A percentile compares a stretch with the other conserved stretches of the same genome.
Evolutionary conservation across 2,329 filamentous ascomycete species (phyloP).

Genomic region (Pseudocercospora crystallina): DNA sequence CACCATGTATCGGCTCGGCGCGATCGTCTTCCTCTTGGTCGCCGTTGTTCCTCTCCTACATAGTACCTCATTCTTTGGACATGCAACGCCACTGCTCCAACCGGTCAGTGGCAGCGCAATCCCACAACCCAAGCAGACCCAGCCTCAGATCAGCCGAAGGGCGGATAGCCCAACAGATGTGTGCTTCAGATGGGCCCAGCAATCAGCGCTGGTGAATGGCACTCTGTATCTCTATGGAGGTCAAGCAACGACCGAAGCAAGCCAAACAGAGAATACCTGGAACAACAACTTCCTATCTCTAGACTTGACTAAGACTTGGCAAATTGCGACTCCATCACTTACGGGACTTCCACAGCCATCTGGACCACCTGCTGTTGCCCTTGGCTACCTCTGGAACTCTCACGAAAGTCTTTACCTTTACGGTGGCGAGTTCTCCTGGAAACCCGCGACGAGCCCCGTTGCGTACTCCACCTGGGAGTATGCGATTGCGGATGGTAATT

Average conservation of each 20-base stretch:
- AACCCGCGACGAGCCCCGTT: constrained; percentile 56
- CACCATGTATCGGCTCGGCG: constrained; percentile 30
- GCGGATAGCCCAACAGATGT: constrained; percentile 52
- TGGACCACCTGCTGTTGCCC: constrained; percentile 68
- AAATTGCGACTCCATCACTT: constrained; percentile 62
- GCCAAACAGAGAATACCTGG: constrained; percentile 66
- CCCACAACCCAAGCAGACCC: constrained; percentile 18
- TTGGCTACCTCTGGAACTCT: constrained; percentile 76
- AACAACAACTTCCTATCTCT: constrained; percentile 72
- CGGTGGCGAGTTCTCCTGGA: constrained; percentile 71
- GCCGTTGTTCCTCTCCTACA: constrained; percentile 31
- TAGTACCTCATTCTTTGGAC: constrained; percentile 23
- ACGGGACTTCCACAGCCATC: constrained; percentile 63
- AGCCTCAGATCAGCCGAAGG: constrained; percentile 22
- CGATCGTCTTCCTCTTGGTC: constrained; percentile 28
- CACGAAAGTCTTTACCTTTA: constrained; percentile 70
- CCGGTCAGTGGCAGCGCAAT: constrained; percentile 34
- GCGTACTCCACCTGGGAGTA: constrained; percentile 70
- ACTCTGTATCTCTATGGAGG: constrained; percentile 77
- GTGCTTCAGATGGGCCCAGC: constrained; percentile 66
- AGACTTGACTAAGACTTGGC: constrained; percentile 73
- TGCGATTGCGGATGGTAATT: constrained; percentile 56
- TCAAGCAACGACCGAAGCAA: constrained; percentile 57
- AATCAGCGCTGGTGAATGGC: constrained; percentile 69
- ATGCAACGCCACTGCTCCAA: constrained; percentile 25